Evolutionary conservation across 2,329 filamentous ascomycete species (phyloP).

Genomic region (Knufia fluminis): DNA sequence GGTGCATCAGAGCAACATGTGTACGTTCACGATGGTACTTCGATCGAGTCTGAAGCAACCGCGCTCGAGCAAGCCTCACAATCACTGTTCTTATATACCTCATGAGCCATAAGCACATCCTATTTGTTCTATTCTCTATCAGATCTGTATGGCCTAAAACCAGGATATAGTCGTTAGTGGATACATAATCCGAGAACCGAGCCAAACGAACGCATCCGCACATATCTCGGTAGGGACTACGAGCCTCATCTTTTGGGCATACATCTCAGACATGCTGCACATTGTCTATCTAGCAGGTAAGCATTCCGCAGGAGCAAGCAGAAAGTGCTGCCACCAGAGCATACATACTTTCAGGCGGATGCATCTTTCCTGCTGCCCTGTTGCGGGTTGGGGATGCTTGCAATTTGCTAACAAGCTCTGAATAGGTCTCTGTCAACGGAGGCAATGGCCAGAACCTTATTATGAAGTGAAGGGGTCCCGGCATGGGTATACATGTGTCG

Average conservation of each 20-base stretch:
- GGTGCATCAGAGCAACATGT: neutral
- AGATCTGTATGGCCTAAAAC: neutral
- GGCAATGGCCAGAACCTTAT: slow-evolving; percentile 82
- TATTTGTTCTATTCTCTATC: neutral
- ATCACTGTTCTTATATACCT: slow-evolving; percentile 2
- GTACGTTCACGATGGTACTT: slow-evolving; percentile 6
- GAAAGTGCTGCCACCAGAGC: neutral
- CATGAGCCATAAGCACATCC: neutral
- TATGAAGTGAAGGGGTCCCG: slow-evolving; percentile 62
- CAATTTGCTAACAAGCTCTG: slow-evolving; percentile 23
- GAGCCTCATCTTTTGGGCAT: slow-evolving; percentile 11
- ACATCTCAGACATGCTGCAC: slow-evolving; percentile 21
- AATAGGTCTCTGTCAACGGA: slow-evolving; percentile 83
- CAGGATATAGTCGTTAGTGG: neutral
- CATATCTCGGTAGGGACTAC: neutral
- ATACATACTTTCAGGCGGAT: neutral
- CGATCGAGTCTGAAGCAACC: neutral
- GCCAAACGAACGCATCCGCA: neutral
- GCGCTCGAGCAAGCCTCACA: neutral
- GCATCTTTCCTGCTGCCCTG: neutral
- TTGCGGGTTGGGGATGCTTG: neutral
- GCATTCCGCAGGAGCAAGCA: slow-evolving; percentile 9
- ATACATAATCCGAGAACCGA: slow-evolving; percentile 8
- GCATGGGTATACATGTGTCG: slow-evolving; percentile 72
- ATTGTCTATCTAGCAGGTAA: slow-evolving; percentile 23